Percentiles rank a stretch among this genome's conserved stretches.
These are phyloP conservation scores for Pilaira anomala DNA, from an alignment of 192 early-diverging fungal species.

Conservation along the genomic window DNA sequence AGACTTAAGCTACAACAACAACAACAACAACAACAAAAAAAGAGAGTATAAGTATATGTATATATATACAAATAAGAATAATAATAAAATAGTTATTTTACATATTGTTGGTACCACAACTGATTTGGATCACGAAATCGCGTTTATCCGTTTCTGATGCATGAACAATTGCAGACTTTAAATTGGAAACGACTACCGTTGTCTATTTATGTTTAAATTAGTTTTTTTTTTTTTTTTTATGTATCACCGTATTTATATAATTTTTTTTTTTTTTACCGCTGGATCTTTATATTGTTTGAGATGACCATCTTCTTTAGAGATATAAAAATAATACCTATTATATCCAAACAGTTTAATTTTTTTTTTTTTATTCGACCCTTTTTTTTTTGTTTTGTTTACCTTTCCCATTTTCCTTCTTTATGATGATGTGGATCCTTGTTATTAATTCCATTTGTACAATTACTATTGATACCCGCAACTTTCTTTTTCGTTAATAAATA, in stretches of 20 bases:
- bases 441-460: background rate
- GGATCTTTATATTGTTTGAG: constrained; percentile 13
- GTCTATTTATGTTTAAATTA: background rate
- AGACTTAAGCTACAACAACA: constrained; percentile 1
- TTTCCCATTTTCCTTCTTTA: constrained; percentile 12
- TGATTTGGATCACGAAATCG: constrained; percentile 20
- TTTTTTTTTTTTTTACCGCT: constrained; percentile 2
- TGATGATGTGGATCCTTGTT: constrained; percentile 6
- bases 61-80: no score
- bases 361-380: background rate
- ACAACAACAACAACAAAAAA: background rate
- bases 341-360: background rate
- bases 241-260: no score
- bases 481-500: constrained; percentile 18
- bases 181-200: constrained; percentile 4
- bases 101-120: constrained; percentile 9
- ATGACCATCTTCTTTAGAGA: constrained; percentile 10
- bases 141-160: constrained; percentile 16
- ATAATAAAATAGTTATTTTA: background rate
- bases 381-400: background rate
- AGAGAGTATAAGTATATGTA: background rate
- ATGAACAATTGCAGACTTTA: constrained; percentile 3
- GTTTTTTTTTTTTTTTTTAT: background rate
- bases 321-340: constrained; percentile 20
- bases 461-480: background rate